Percentiles rank a stretch among this genome's conserved stretches.
Evolutionary conservation across 106 monocot species (phyloP).

Genomic region (Apostasia shenzhenica): DNA sequence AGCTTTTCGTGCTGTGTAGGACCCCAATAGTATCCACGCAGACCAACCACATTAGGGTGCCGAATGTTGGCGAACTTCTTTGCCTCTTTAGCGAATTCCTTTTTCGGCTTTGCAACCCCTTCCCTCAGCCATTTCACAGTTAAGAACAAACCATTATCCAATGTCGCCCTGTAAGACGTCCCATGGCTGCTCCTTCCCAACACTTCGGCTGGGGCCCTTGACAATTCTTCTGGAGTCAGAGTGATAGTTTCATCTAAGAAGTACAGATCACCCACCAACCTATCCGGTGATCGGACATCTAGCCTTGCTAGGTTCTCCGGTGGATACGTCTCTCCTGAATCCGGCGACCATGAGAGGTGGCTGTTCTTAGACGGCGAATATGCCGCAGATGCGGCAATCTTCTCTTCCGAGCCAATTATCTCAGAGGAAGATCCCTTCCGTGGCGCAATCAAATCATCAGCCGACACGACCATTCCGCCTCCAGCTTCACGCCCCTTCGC

Average conservation of each 20-base stretch:
- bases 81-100: slow-evolving; percentile 88
- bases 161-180: slow-evolving; percentile 82
- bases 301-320: slow-evolving; percentile 52
- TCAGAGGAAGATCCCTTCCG: slow-evolving; percentile 63
- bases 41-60: slow-evolving; percentile 88
- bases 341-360: slow-evolving; percentile 84
- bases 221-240: slow-evolving; percentile 83
- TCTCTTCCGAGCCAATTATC: slow-evolving; percentile 46
- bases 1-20: slow-evolving; percentile 95
- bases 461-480: slow-evolving; percentile 48
- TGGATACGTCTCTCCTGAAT: slow-evolving; percentile 44
- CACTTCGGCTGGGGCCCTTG: slow-evolving; percentile 87
- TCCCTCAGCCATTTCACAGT: slow-evolving; percentile 96
- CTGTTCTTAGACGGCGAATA: slow-evolving; percentile 74
- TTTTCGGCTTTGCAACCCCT: slow-evolving; percentile 92
- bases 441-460: slow-evolving; percentile 51
- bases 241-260: slow-evolving; percentile 93
- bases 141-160: slow-evolving; percentile 84
- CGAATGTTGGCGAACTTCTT: slow-evolving; percentile 93
- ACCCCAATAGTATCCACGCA: slow-evolving; percentile 95
- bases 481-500: slow-evolving; percentile 27
- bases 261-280: slow-evolving; percentile 74
- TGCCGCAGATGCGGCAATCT: slow-evolving; percentile 32
- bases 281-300: slow-evolving; percentile 72
- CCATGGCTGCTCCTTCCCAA: slow-evolving; percentile 97